Base-by-base conservation (phyloP, 495 filamentous ascomycete species). In the Haplographium delicatum region DNA sequence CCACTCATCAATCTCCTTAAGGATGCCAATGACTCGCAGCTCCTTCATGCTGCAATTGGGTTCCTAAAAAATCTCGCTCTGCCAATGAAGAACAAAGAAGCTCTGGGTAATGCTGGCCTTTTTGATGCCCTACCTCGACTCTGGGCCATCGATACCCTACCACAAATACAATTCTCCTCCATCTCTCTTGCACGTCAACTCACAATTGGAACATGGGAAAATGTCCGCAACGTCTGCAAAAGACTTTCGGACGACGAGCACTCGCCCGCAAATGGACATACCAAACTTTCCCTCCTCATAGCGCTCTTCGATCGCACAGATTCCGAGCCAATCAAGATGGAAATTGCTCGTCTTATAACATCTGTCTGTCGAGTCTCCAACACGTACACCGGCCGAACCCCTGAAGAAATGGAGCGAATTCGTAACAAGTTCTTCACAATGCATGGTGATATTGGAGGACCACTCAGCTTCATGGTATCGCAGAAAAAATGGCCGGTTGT, bases 51-150 rank as follows among this genome's bases (percentile, higher is more conserved):
- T 7, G 69, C 73, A 4, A 71, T 89, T 6, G 77, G 84, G n/a
- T 88, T 90, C 56, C 68, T 90, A 46, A 91, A 88, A 59, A 91
- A 93, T 57, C 72, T 91, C 2, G 83, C 85, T 27, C 81, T 91
- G 48, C 78, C 84, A 2, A 60, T 70, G 7, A 66, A 68, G 4
- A 89, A 90, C 57, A 86, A 84, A 47, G 44, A 65, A 24, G 54
- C 63, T 7, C 64, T 91, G 4, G 85, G 78, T 6, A 59, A 72
- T 9, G 68, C 76, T 0, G 78, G 74, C 0, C 68, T 81, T 1
- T 63, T 74, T 11, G 54, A 61, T 10, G 66, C 75, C 1, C 71
- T 88, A 18, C 79, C 85, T 2, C 69, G 66, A 0, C 66, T 89
- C 37, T 84, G 84, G 78, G 68, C 66, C 5, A 68, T 79, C 34